Percentiles rank a stretch among this genome's conserved stretches.
These are phyloP conservation scores for Physocladia obscura DNA, from an alignment of 192 early-diverging fungal genomes.

Conservation along the genomic window DNA sequence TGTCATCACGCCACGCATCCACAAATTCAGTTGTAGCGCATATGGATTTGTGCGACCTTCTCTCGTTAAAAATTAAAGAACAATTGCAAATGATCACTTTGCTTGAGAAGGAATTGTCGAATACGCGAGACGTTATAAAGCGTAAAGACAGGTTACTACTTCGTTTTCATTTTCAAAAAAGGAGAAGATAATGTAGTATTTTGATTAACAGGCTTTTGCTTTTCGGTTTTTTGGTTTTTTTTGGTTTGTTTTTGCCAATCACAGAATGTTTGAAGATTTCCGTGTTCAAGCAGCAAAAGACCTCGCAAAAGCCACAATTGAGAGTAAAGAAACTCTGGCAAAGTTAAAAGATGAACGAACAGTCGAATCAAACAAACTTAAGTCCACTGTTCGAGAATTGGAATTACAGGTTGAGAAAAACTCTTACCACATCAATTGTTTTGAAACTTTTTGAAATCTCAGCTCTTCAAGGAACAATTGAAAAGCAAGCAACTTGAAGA, in stretches of 20 bases:
- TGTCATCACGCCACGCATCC: too few species aligned
- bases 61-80: conserved; percentile 10
- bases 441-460: neutral
- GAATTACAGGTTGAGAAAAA: neutral
- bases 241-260: too few species aligned
- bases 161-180: neutral
- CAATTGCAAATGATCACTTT: conserved; percentile 6
- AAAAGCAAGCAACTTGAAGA: conserved; percentile 15
- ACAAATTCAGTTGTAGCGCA: too few species aligned
- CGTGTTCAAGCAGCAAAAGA: conserved; percentile 6
- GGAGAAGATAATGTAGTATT: too few species aligned
- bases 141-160: neutral
- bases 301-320: conserved; percentile 3
- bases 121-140: neutral
- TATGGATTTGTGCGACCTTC: conserved; percentile 20
- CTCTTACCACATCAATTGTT: neutral
- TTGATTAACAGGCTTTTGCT: too few species aligned
- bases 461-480: conserved; percentile 18
- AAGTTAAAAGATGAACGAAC: neutral
- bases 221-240: too few species aligned
- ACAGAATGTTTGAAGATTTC: neutral
- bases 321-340: neutral
- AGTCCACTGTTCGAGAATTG: neutral
- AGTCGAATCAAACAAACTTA: neutral
- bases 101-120: conserved; percentile 9